Base-by-base conservation (phyloP, 2,329 filamentous ascomycete species). In the Clarireedia sp. region DNA sequence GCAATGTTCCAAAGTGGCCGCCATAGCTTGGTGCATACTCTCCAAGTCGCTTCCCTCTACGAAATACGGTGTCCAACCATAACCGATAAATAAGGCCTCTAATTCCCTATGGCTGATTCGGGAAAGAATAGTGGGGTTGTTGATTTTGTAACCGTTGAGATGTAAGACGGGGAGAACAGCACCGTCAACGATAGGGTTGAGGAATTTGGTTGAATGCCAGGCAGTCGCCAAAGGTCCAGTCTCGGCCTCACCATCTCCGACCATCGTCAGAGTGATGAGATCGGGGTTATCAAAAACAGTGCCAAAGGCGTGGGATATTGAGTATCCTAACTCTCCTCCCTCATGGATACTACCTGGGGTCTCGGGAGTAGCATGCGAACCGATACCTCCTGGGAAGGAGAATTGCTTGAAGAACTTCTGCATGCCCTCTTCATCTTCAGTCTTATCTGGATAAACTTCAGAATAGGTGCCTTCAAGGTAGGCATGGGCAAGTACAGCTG, bases 71-170 rank as follows among this genome's bases (percentile, higher is more conserved):
- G 83, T 80, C 83, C 85, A 91, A 61, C 87, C 87, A 64, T 90
- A 90, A 29, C 87, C 87, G 43, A 80, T 60, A 70, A 91, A 87
- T 17, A 91, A 75, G 23, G 77, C 73, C 62, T 82, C 78, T 5
- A 91, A 75, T 71, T 91, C 87, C 59, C 86, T 80, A 68, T 90
- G 86, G 44, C 81, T 80, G 66, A 91, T 85, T 61, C 87, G 82
- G 14, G 87, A 82, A 16, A 90, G 78, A 0, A 91, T 67, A 5
- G 83, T 90, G 8, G 86, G 86, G 70, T 89, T 89, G 74, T 89
- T 88, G 74, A 90, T 90, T 75, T 91, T 91, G 78, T 90, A 91
- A 47, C 87, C 87, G 64, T 91, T 91, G 36, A 91, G 75, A 69
- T 91, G 86, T 10, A 91, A 77, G 5, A 91, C 82, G 0, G 87